Conservation (phyloP, 208 protist genomes). For the Crithidia expoeki region DNA sequence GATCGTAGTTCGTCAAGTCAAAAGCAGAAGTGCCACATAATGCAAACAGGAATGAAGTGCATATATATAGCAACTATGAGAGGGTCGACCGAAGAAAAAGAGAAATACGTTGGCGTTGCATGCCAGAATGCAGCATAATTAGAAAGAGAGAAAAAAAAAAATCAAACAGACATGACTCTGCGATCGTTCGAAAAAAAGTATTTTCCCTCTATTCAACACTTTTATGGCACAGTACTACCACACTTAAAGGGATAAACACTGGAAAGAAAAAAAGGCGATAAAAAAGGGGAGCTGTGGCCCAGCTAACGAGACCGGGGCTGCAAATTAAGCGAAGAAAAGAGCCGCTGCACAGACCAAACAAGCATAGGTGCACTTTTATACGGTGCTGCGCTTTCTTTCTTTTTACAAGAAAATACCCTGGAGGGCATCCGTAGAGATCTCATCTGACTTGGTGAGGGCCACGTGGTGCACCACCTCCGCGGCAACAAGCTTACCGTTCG, state of each 20-base stretch:
- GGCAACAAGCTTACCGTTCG: neutral
- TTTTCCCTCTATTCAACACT: too few species aligned
- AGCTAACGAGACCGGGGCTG: too few species aligned
- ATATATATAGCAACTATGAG: neutral
- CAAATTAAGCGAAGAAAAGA: neutral
- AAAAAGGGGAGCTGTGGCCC: too few species aligned
- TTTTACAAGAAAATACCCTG: conserved; percentile 19
- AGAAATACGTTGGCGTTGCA: conserved; percentile 3
- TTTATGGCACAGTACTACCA: too few species aligned
- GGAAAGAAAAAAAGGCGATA: neutral
- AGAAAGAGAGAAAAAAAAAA: neutral
- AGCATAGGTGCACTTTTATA: too few species aligned
- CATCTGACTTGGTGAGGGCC: conserved; percentile 10
- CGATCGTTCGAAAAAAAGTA: too few species aligned
- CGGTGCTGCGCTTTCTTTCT: too few species aligned
- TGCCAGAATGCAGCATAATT: neutral
- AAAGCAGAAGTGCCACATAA: conserved; percentile 4
- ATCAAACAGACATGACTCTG: too few species aligned
- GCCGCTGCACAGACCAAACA: neutral
- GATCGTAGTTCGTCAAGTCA: too few species aligned
- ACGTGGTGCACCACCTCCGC: neutral
- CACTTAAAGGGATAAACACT: too few species aligned
- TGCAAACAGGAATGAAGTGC: neutral
- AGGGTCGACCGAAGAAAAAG: conserved; percentile 11
- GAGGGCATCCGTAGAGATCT: conserved; percentile 15